Evolutionary conservation across 2,329 filamentous ascomycete genomes (phyloP).

Genomic region (Pleochaeta shiraiana): DNA sequence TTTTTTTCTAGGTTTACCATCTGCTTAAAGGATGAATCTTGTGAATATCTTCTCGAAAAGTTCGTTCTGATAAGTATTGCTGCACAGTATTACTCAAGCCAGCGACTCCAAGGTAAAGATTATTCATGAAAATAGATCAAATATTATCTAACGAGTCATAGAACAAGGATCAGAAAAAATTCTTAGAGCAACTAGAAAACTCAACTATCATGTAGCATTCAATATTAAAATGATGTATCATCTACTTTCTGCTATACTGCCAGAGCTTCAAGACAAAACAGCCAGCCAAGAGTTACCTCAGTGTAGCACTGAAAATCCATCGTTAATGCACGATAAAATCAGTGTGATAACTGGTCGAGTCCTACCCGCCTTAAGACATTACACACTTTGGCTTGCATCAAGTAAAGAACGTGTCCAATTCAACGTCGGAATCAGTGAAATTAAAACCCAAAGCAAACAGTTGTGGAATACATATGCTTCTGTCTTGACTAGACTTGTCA

Average conservation of each 20-base stretch:
- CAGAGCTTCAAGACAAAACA: conserved; percentile 37
- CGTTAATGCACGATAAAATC: conserved; percentile 25
- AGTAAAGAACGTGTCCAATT: conserved; percentile 29
- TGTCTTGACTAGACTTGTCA: conserved; percentile 34
- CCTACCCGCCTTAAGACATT: conserved; percentile 40
- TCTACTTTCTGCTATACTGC: conserved; percentile 45
- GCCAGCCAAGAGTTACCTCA: conserved; percentile 22
- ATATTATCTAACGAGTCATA: conserved; percentile 13
- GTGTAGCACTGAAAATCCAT: conserved; percentile 20
- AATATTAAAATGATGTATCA: conserved; percentile 59
- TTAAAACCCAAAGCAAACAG: conserved; percentile 32
- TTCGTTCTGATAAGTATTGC: conserved; percentile 73
- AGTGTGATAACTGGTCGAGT: conserved; percentile 36
- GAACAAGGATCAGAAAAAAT: conserved; percentile 20
- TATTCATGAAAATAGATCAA: neutral
- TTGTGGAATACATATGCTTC: conserved; percentile 46
- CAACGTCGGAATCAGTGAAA: conserved; percentile 23
- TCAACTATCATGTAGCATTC: conserved; percentile 47
- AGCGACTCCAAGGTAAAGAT: conserved; percentile 32
- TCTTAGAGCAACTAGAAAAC: conserved; percentile 21
- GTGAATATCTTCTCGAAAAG: conserved; percentile 47
- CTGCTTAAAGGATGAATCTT: conserved; percentile 44
- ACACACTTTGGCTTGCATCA: conserved; percentile 43
- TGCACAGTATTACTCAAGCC: conserved; percentile 50
- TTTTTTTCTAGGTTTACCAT: conserved; percentile 58